phyloP scores from a whole-genome alignment of 805 yeast genomes.

The Ogataea paradorogensis region DNA sequence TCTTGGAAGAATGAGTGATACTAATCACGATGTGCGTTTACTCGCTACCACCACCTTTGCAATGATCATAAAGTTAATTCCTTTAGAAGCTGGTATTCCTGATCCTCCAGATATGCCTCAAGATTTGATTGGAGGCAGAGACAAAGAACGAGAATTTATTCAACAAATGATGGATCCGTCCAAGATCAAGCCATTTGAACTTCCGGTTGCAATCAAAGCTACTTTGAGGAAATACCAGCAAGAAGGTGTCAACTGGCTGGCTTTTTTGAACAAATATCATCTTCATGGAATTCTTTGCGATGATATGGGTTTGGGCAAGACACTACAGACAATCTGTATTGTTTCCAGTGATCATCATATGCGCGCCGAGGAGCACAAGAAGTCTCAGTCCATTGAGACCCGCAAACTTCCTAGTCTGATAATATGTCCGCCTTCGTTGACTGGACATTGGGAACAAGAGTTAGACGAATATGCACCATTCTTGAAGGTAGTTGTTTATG shows the following conservation, averaged over 20 bases:
- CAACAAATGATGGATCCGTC: constrained; percentile 98
- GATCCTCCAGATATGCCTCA: constrained; percentile 91
- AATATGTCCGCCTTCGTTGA: constrained; percentile 94
- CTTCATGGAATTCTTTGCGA: constrained; percentile 97
- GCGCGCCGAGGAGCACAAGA: constrained; percentile 65
- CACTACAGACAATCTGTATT: constrained; percentile 94
- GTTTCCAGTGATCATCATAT: constrained; percentile 93
- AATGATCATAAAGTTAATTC: constrained; percentile 89
- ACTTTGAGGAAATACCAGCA: constrained; percentile 93
- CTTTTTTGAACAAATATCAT: constrained; percentile 90
- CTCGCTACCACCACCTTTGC: constrained; percentile 97
- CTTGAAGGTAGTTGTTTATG: constrained; percentile 77
- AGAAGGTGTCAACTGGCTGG: constrained; percentile 98
- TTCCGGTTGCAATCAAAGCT: constrained; percentile 91
- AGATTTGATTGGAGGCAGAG: constrained; percentile 82
- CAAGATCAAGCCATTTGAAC: constrained; percentile 78
- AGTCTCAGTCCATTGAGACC: constrained; percentile 60
- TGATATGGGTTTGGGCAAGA: constrained; percentile 99
- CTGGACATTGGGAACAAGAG: constrained; percentile 99
- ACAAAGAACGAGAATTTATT: constrained; percentile 88
- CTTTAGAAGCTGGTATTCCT: constrained; percentile 94
- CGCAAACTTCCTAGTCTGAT: constrained; percentile 80
- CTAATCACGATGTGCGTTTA: constrained; percentile 81
- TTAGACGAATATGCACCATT: constrained; percentile 86
- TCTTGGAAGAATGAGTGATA: constrained; percentile 96